Evolutionary conservation across 2,329 filamentous ascomycete genomes (phyloP).

Genomic region (Biscogniauxia marginata): DNA sequence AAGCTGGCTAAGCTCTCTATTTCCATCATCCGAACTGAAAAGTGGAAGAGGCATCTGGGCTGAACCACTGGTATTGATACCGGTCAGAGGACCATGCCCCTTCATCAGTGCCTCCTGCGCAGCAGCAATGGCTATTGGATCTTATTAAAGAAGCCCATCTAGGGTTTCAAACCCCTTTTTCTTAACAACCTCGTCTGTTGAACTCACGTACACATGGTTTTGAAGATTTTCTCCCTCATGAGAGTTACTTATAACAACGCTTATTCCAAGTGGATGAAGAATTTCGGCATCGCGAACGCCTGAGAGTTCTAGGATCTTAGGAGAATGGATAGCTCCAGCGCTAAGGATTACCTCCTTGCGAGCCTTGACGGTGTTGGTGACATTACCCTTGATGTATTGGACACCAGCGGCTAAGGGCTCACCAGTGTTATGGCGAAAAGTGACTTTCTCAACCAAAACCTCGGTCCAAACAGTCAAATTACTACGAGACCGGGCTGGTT

Average conservation of each 20-base stretch:
- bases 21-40: no score
- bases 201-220: neutral
- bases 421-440: neutral
- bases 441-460: neutral
- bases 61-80: no score
- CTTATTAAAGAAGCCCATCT: neutral
- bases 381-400: neutral
- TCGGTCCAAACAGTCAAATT: neutral
- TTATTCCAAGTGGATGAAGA: neutral
- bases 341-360: neutral
- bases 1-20: no score
- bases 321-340: neutral
- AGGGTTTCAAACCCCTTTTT: neutral
- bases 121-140: neutral
- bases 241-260: neutral
- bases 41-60: no score
- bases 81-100: no score
- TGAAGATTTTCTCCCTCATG: neutral
- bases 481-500: neutral
- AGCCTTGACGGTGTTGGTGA: neutral
- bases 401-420: neutral
- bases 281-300: neutral
- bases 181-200: neutral
- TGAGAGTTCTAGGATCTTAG: neutral
- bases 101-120: no score